Percentiles rank a stretch among this genome's conserved stretches.
These are phyloP conservation scores for Eimeria falciformis DNA, from an alignment of 169 alveolate species.

Conservation along the genomic window DNA sequence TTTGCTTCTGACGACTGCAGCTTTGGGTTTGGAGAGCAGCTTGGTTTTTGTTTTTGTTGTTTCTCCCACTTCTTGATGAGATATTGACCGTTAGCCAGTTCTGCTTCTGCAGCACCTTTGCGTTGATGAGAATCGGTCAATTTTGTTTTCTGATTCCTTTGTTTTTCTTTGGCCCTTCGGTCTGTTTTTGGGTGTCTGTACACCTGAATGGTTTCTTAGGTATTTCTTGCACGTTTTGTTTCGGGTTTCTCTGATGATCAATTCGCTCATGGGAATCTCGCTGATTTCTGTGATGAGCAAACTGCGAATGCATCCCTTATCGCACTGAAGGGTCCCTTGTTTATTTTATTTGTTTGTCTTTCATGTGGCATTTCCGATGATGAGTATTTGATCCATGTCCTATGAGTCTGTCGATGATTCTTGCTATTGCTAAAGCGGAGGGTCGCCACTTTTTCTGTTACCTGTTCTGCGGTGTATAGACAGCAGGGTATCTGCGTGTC, in stretches of 20 bases:
- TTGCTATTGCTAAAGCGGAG: constrained; percentile 43
- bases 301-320: constrained; percentile 69
- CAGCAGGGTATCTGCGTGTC: constrained; percentile 70
- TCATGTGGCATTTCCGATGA: constrained; percentile 29
- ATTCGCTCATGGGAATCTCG: constrained; percentile 68
- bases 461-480: neutral
- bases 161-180: neutral
- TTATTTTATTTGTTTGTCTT: neutral
- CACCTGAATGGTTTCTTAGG: neutral
- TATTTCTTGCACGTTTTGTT: neutral
- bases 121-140: constrained; percentile 56
- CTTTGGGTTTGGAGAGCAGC: neutral
- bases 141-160: neutral
- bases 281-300: constrained; percentile 68
- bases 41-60: neutral
- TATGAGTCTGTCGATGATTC: constrained; percentile 10
- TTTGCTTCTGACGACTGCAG: constrained; percentile 30
- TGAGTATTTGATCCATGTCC: constrained; percentile 47
- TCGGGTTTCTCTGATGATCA: constrained; percentile 24
- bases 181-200: neutral
- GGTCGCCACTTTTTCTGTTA: neutral
- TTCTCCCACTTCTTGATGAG: neutral
- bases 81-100: constrained; percentile 41
- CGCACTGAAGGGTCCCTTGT: constrained; percentile 2
- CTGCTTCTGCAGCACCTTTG: constrained; percentile 65